Conservation (phyloP, 768 basidiomycete species). For the Multifurca ochricompacta region DNA sequence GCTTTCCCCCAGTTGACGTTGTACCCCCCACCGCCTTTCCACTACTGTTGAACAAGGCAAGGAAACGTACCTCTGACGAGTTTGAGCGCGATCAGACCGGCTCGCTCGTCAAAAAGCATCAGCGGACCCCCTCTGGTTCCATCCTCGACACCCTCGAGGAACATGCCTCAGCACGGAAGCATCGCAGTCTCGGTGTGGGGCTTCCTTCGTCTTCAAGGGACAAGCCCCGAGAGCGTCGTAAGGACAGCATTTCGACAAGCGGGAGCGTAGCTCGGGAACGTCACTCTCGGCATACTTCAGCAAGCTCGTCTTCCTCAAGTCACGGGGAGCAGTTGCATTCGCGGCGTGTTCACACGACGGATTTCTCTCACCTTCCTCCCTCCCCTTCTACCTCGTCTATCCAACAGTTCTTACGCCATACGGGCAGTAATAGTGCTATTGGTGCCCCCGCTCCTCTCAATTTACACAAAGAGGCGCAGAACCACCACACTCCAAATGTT, state of each 20-base stretch:
- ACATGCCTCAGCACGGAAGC: slow-evolving; percentile 13
- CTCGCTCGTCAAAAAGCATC: slow-evolving; percentile 17
- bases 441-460: slow-evolving; percentile 32
- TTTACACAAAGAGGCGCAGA: slow-evolving; percentile 32
- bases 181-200: slow-evolving; percentile 21
- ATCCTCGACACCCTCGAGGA: slow-evolving; percentile 35
- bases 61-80: slow-evolving; percentile 29
- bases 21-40: slow-evolving; percentile 19
- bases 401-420: slow-evolving; percentile 67
- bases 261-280: slow-evolving; percentile 19
- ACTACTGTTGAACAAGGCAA: slow-evolving; percentile 20
- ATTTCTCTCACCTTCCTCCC: slow-evolving; percentile 86
- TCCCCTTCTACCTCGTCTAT: slow-evolving; percentile 89
- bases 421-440: slow-evolving; percentile 35
- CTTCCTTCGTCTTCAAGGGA: slow-evolving; percentile 33
- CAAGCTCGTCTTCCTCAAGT: slow-evolving; percentile 59
- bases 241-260: slow-evolving; percentile 28
- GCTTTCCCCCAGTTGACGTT: neutral
- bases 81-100: slow-evolving; percentile 26
- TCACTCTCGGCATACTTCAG: slow-evolving; percentile 62
- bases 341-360: slow-evolving; percentile 60
- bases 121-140: slow-evolving; percentile 17
- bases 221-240: slow-evolving; percentile 38
- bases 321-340: slow-evolving; percentile 40
- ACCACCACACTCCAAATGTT: slow-evolving; percentile 52